A percentile compares a stretch with the other conserved stretches of the same genome.
Evolutionary conservation across 148 eudicot species (phyloP).

Genomic region (Rheum nobile): DNA sequence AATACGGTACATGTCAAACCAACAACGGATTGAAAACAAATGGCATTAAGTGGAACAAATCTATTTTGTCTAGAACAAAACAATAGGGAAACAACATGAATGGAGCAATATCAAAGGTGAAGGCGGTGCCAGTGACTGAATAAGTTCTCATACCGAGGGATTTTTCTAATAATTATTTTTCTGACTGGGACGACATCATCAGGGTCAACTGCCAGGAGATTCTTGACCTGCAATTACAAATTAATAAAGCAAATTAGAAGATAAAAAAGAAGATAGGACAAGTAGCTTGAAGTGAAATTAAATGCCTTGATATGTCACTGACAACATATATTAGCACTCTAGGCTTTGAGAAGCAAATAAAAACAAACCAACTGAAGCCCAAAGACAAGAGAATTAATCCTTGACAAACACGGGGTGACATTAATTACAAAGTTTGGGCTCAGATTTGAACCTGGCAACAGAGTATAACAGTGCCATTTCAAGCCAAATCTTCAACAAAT

Average conservation of each 20-base stretch:
- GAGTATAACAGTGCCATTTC: background rate
- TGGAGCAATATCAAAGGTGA: background rate
- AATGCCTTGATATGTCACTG: background rate
- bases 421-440: background rate
- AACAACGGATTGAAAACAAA: too few relatives aligned
- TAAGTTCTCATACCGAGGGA: constrained; percentile 51
- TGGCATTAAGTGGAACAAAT: background rate
- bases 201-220: constrained; percentile 69
- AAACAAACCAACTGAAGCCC: background rate
- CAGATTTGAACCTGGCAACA: background rate
- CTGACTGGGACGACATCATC: constrained; percentile 68
- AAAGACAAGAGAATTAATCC: background rate
- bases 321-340: background rate
- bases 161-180: constrained; percentile 67
- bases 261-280: background rate
- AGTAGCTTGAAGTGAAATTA: background rate
- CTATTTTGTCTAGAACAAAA: background rate
- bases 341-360: background rate
- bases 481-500: background rate
- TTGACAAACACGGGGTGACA: background rate
- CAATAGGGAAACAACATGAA: background rate
- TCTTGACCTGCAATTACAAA: constrained; percentile 58
- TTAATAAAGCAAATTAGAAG: background rate
- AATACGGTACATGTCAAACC: background rate
- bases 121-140: background rate